phyloP scores from a whole-genome alignment of 495 filamentous ascomycete genomes.

The Tuber microsphaerosporum region DNA sequence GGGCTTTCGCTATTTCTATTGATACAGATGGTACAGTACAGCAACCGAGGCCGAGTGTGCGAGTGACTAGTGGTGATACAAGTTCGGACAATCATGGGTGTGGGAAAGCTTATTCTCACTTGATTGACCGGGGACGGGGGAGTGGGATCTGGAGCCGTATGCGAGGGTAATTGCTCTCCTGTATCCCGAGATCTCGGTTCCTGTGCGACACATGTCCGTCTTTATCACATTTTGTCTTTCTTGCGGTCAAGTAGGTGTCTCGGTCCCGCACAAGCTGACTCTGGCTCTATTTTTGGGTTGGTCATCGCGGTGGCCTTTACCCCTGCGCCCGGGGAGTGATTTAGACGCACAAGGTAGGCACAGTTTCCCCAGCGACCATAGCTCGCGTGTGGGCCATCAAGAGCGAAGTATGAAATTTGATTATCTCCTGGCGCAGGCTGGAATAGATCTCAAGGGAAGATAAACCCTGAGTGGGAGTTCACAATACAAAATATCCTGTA shows the following conservation, averaged over 20 bases:
- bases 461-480: no score
- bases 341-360: background rate
- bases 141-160: background rate
- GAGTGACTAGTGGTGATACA: background rate
- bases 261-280: background rate
- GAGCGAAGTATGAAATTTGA: no score
- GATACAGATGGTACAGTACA: background rate
- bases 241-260: background rate
- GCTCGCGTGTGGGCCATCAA: background rate
- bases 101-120: background rate
- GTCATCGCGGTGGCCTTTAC: background rate
- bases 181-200: background rate
- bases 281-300: background rate
- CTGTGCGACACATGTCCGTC: no score
- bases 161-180: background rate
- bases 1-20: background rate
- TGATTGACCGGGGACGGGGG: background rate
- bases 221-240: no score
- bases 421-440: no score
- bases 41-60: no score
- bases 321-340: background rate
- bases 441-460: no score
- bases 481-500: no score
- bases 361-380: background rate
- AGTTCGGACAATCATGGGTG: background rate